Conservation (phyloP, 371 early-diverging fungal species). For the Thermomucor indicae-seudaticae region DNA sequence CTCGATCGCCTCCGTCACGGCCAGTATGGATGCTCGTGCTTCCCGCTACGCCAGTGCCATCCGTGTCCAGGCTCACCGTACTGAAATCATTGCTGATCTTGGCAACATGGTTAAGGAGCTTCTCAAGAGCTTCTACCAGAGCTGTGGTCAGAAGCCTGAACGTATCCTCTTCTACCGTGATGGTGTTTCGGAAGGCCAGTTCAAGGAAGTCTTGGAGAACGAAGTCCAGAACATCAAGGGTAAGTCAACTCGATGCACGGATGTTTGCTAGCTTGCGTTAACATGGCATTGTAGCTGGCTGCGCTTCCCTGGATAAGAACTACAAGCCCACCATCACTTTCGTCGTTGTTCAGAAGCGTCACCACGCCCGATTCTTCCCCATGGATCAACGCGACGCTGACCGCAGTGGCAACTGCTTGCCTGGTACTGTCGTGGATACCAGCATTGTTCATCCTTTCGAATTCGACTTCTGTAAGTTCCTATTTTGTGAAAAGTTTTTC, state of each 20-base stretch:
- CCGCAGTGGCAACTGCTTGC: conserved; percentile 44
- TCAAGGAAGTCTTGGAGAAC: conserved; percentile 66
- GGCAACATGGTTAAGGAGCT: conserved; percentile 79
- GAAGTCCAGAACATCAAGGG: conserved; percentile 78
- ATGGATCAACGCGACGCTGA: conserved; percentile 51
- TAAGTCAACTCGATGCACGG: no score
- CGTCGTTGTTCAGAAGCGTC: conserved; percentile 94
- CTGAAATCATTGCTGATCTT: conserved; percentile 88
- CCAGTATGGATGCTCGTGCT: conserved; percentile 82
- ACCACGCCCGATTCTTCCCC: conserved; percentile 93
- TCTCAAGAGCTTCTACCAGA: conserved; percentile 74
- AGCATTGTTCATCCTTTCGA: conserved; percentile 78
- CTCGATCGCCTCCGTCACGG: conserved; percentile 73
- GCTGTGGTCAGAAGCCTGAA: conserved; percentile 74
- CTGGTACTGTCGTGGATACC: conserved; percentile 93
- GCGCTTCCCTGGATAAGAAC: conserved; percentile 51
- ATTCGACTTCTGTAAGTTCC: conserved; percentile 79
- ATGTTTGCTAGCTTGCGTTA: no score
- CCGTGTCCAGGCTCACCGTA: conserved; percentile 77
- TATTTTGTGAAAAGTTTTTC: no score
- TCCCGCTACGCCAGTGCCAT: conserved; percentile 83
- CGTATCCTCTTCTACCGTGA: conserved; percentile 94
- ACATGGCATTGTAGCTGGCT: no score
- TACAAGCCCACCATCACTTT: conserved; percentile 90
- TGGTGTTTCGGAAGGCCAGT: conserved; percentile 92